Conservation (phyloP, 768 basidiomycete genomes). For the Pleurotus platypus region DNA sequence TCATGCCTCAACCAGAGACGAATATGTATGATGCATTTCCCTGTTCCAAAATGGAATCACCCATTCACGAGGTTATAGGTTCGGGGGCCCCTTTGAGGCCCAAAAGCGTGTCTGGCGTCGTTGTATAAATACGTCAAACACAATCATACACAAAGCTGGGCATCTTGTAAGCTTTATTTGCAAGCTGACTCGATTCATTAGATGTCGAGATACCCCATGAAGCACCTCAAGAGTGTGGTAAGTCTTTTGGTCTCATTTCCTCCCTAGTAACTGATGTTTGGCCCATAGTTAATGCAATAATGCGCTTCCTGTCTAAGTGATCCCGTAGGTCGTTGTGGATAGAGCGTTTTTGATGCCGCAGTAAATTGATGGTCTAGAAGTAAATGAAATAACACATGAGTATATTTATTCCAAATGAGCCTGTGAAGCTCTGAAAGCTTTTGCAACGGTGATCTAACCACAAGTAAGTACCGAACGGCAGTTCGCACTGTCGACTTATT, state of each 20-base stretch:
- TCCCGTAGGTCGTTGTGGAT: too few relatives aligned
- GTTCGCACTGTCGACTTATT: too few relatives aligned
- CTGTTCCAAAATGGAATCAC: neutral
- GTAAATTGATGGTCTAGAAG: too few relatives aligned
- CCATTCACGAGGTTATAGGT: neutral
- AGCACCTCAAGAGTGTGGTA: neutral
- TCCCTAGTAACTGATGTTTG: too few relatives aligned
- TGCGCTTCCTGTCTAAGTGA: too few relatives aligned
- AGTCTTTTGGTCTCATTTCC: neutral
- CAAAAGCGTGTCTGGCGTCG: conserved; percentile 2
- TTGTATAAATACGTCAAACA: neutral
- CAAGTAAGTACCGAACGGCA: too few relatives aligned
- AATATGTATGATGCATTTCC: neutral
- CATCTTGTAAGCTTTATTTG: neutral
- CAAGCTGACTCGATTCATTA: neutral
- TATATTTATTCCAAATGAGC: too few relatives aligned
- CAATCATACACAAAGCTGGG: neutral
- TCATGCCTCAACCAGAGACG: conserved; percentile 33
- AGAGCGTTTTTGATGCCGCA: too few relatives aligned
- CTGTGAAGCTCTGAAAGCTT: too few relatives aligned
- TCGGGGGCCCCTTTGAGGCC: neutral
- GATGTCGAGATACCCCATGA: neutral
- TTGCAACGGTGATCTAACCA: too few relatives aligned
- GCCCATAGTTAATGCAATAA: too few relatives aligned
- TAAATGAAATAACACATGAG: too few relatives aligned